These are phyloP conservation scores for Geotrichum siamense DNA, from an alignment of 1,139 yeast genomes.

Conservation along the genomic window DNA sequence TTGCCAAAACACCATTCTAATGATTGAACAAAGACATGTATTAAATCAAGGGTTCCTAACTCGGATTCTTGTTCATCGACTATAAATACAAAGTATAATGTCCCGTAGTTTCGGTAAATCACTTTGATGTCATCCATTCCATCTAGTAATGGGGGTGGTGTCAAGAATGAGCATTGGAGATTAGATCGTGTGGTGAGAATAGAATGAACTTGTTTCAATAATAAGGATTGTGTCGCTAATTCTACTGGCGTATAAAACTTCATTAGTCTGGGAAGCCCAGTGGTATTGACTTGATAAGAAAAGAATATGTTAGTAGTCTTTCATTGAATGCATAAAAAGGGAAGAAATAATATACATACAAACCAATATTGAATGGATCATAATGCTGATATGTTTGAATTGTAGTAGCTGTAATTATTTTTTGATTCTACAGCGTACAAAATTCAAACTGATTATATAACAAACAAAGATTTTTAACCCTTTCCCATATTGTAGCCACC, in stretches of 20 bases:
- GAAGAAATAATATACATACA: slow-evolving; percentile 45
- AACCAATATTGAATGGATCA: slow-evolving; percentile 88
- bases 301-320: background rate
- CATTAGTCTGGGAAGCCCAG: slow-evolving; percentile 85
- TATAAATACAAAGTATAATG: slow-evolving; percentile 86
- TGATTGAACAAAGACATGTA: slow-evolving; percentile 95
- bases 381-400: too few species aligned
- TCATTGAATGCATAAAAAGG: slow-evolving; percentile 7
- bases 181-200: slow-evolving; percentile 60
- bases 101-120: slow-evolving; percentile 90
- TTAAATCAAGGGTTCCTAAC: slow-evolving; percentile 83
- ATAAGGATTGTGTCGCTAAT: slow-evolving; percentile 61
- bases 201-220: slow-evolving; percentile 68
- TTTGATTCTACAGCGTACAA: too few species aligned
- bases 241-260: slow-evolving; percentile 92
- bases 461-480: too few species aligned
- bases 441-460: too few species aligned
- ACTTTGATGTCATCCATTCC: slow-evolving; percentile 60
- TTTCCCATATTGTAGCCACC: too few species aligned
- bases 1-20: slow-evolving; percentile 86
- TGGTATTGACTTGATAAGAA: slow-evolving; percentile 57
- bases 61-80: slow-evolving; percentile 96
- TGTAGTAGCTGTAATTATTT: too few species aligned
- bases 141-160: slow-evolving; percentile 63
- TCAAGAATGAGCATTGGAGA: slow-evolving; percentile 72